Evolutionary conservation across 148 eudicot genomes (phyloP).

Genomic region (Rheum nobile): DNA sequence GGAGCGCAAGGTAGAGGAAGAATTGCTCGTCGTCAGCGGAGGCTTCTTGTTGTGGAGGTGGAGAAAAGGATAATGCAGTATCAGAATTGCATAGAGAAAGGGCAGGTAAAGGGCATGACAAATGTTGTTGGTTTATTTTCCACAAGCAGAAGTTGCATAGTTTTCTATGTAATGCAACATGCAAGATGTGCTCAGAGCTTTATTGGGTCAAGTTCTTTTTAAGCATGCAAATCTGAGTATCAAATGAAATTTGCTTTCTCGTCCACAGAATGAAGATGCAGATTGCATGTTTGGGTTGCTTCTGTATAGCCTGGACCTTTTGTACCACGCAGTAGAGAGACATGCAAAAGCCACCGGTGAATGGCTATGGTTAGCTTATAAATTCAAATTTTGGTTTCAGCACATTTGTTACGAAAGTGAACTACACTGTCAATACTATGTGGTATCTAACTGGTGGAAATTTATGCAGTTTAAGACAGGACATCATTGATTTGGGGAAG

Average conservation of each 20-base stretch:
- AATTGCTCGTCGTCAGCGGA: constrained; percentile 77
- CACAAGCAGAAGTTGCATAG: no score
- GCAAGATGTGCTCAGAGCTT: no score
- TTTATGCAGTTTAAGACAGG: constrained; percentile 66
- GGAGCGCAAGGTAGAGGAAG: constrained; percentile 96
- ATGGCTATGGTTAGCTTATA: constrained; percentile 70
- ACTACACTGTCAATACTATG: no score
- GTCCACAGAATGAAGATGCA: constrained; percentile 62
- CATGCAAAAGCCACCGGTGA: constrained; percentile 87
- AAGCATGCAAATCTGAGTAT: background rate
- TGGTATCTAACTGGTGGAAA: background rate
- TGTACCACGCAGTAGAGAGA: constrained; percentile 69
- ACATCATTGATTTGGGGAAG: constrained; percentile 73
- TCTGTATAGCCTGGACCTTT: constrained; percentile 68
- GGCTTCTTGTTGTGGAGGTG: constrained; percentile 83
- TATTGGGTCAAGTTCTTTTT: no score
- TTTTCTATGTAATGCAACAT: no score
- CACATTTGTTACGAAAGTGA: background rate
- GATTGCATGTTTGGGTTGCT: constrained; percentile 72
- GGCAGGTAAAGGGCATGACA: constrained; percentile 38
- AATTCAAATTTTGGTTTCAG: background rate
- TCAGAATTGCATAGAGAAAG: constrained; percentile 60
- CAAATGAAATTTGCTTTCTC: background rate
- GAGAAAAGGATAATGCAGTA: constrained; percentile 77
- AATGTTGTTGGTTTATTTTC: background rate